These are phyloP conservation scores for Candida adriatica DNA, from an alignment of 805 yeast genomes.

Conservation along the genomic window DNA sequence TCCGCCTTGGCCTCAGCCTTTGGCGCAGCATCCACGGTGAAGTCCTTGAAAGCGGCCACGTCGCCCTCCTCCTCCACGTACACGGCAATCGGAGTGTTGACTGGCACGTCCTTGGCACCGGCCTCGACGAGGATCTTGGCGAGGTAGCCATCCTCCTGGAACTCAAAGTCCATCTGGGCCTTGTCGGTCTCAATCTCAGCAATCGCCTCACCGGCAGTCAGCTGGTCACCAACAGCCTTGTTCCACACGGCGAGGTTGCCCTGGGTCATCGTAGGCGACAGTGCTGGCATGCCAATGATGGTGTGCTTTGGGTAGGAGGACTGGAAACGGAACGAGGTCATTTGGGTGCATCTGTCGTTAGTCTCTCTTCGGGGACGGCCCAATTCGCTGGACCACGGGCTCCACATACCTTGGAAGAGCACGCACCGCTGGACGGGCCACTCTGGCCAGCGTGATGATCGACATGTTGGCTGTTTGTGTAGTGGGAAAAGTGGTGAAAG, in stretches of 20 bases:
- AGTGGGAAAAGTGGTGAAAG: too few relatives aligned
- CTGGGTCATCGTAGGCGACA: slow-evolving; percentile 99
- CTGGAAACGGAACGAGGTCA: slow-evolving; percentile 18
- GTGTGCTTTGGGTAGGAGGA: slow-evolving; percentile 67
- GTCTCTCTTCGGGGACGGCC: slow-evolving; percentile 1
- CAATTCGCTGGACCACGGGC: background rate
- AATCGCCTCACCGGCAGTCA: slow-evolving; percentile 86
- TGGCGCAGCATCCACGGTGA: slow-evolving; percentile 66
- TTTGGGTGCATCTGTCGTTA: slow-evolving; percentile 14
- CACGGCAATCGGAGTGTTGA: slow-evolving; percentile 94
- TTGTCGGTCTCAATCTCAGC: slow-evolving; percentile 98
- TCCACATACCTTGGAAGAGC: slow-evolving; percentile 11
- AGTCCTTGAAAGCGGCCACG: slow-evolving; percentile 82
- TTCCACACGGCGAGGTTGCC: slow-evolving; percentile 90
- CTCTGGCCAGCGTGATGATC: slow-evolving; percentile 10
- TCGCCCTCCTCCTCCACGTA: slow-evolving; percentile 83
- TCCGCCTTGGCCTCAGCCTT: slow-evolving; percentile 21
- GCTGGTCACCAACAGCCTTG: slow-evolving; percentile 81
- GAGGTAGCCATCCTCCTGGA: slow-evolving; percentile 92
- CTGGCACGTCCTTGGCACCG: slow-evolving; percentile 87
- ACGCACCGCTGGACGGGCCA: slow-evolving; percentile 13
- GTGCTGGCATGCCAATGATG: slow-evolving; percentile 94
- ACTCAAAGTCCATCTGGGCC: slow-evolving; percentile 97
- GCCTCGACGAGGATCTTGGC: slow-evolving; percentile 81
- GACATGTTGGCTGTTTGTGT: too few relatives aligned